These are phyloP conservation scores for Phaffia rhodozyma DNA, from an alignment of 1,284 basidiomycete genomes.

Conservation along the genomic window DNA sequence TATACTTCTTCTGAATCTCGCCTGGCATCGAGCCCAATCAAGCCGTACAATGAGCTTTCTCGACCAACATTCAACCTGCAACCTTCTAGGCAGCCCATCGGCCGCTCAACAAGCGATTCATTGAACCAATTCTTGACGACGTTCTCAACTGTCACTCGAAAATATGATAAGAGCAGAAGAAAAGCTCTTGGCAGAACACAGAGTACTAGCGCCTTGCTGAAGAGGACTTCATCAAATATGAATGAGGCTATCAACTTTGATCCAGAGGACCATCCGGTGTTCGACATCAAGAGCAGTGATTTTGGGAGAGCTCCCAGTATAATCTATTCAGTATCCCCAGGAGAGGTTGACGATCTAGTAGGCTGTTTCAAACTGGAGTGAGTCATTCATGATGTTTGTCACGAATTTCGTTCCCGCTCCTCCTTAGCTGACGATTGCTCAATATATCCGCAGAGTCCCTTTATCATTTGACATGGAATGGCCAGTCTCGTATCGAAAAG, in stretches of 20 bases:
- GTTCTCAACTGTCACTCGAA: background rate
- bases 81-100: background rate
- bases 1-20: conserved; percentile 1
- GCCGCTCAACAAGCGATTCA: background rate
- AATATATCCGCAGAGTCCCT: background rate
- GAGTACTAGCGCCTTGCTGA: background rate
- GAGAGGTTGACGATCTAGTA: background rate
- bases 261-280: background rate
- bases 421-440: background rate
- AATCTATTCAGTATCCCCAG: background rate
- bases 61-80: background rate
- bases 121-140: background rate
- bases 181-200: too few relatives aligned
- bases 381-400: background rate
- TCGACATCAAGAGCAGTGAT: background rate
- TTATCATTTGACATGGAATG: conserved; percentile 13
- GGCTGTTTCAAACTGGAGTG: background rate
- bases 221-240: conserved; percentile 2
- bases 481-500: conserved; percentile 9
- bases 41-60: background rate
- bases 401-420: background rate
- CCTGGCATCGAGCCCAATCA: background rate
- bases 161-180: background rate
- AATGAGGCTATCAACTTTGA: background rate
- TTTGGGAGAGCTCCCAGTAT: background rate